Evolutionary conservation across 2,329 filamentous ascomycete genomes (phyloP).

Genomic region (Neofusicoccum ribis): DNA sequence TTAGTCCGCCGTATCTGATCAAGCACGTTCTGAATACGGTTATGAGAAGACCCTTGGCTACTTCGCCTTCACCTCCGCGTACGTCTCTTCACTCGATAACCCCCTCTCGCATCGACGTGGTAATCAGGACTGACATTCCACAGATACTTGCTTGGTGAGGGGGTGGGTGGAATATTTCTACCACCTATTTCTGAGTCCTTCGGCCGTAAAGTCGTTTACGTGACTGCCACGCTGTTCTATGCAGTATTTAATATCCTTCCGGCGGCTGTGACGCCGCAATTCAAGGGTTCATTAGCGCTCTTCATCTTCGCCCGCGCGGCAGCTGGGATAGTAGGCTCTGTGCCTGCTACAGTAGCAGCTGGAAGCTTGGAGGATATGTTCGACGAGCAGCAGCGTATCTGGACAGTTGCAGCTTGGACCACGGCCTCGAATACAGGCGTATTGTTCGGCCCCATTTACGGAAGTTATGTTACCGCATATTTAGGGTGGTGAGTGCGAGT

Average conservation of each 20-base stretch:
- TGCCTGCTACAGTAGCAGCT: constrained; percentile 6
- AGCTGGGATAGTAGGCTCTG: background rate
- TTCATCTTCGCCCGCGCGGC: constrained; percentile 5
- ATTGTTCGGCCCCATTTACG: constrained; percentile 13
- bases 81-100: background rate
- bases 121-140: background rate
- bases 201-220: constrained; percentile 40
- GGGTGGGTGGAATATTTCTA: constrained; percentile 35
- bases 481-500: background rate
- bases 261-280: background rate
- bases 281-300: background rate
- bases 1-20: background rate
- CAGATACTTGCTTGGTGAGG: constrained; percentile 36
- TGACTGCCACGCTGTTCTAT: constrained; percentile 32
- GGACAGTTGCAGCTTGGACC: constrained; percentile 13
- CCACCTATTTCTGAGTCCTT: constrained; percentile 42
- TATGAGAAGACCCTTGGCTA: constrained; percentile 1
- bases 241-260: constrained; percentile 28
- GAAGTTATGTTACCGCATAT: background rate
- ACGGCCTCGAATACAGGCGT: constrained; percentile 10
- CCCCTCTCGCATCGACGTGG: background rate
- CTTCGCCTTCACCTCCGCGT: constrained; percentile 14
- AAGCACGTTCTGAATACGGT: constrained; percentile 1
- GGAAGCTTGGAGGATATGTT: constrained; percentile 18
- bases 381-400: background rate